Evolutionary conservation across 192 early-diverging fungal genomes (phyloP).

Genomic region (Physocladia obscura): DNA sequence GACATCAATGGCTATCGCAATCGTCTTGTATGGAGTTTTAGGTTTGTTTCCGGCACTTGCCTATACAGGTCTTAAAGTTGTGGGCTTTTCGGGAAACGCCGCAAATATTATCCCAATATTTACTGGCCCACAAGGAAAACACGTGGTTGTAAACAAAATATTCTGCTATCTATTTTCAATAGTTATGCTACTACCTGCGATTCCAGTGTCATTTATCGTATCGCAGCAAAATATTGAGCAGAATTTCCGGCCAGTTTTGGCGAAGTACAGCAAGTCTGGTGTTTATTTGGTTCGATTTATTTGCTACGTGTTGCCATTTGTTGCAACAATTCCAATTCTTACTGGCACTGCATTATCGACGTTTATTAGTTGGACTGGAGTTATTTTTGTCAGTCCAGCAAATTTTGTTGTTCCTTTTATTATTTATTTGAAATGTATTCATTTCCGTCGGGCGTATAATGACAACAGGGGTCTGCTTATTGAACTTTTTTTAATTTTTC

Average conservation of each 20-base stretch:
- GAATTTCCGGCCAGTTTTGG: conserved; percentile 26
- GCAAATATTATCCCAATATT: conserved; percentile 35
- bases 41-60: conserved; percentile 42
- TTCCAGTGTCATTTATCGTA: conserved; percentile 53
- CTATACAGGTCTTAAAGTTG: not conserved
- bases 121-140: conserved; percentile 22
- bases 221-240: conserved; percentile 48
- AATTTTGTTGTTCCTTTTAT: conserved; percentile 59
- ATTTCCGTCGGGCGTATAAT: conserved; percentile 50
- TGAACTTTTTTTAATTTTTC: not conserved
- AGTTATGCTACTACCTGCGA: conserved; percentile 53
- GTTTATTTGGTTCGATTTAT: not conserved
- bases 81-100: not conserved
- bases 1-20: conserved; percentile 37
- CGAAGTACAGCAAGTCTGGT: not conserved
- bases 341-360: conserved; percentile 36
- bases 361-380: conserved; percentile 53
- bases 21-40: conserved; percentile 40
- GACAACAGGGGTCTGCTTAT: conserved; percentile 29
- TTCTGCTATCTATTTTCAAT: conserved; percentile 46
- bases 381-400: conserved; percentile 51
- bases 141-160: conserved; percentile 35
- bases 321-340: conserved; percentile 46
- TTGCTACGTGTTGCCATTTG: conserved; percentile 49
- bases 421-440: conserved; percentile 54